These are phyloP conservation scores for Fusarium papillatum DNA, from an alignment of 2,329 filamentous ascomycete species.

Conservation along the genomic window DNA sequence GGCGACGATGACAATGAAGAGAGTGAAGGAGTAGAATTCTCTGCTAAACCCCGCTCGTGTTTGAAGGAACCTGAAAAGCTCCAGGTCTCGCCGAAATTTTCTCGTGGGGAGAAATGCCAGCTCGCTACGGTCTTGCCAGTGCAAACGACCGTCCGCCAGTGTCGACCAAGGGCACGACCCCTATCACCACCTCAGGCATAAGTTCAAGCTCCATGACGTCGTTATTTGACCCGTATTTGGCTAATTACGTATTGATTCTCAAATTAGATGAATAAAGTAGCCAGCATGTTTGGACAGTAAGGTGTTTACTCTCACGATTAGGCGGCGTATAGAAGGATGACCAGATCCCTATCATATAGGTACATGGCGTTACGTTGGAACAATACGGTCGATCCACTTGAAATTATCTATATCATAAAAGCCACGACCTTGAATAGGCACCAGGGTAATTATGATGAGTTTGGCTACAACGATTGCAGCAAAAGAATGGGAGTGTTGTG, in stretches of 20 bases:
- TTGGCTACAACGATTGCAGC: not conserved
- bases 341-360: not conserved
- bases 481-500: not conserved
- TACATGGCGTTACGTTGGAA: not conserved
- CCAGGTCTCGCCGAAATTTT: too few relatives aligned
- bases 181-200: not conserved
- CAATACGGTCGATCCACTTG: not conserved
- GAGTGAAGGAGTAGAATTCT: not conserved
- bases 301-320: not conserved
- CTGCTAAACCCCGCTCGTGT: fast-evolving
- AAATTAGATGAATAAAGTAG: not conserved
- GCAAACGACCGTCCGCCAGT: not conserved
- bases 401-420: not conserved
- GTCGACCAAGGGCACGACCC: not conserved
- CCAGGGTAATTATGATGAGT: not conserved
- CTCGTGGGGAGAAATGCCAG: too few relatives aligned
- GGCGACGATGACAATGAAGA: not conserved
- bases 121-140: not conserved
- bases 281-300: not conserved
- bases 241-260: fast-evolving
- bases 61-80: too few relatives aligned
- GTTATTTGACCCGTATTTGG: fast-evolving
- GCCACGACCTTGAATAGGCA: not conserved
- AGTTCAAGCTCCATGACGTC: not conserved
- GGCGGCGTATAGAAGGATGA: not conserved